Conservation (phyloP, 169 alveolate genomes). For the Cryptosporidium bovis region DNA sequence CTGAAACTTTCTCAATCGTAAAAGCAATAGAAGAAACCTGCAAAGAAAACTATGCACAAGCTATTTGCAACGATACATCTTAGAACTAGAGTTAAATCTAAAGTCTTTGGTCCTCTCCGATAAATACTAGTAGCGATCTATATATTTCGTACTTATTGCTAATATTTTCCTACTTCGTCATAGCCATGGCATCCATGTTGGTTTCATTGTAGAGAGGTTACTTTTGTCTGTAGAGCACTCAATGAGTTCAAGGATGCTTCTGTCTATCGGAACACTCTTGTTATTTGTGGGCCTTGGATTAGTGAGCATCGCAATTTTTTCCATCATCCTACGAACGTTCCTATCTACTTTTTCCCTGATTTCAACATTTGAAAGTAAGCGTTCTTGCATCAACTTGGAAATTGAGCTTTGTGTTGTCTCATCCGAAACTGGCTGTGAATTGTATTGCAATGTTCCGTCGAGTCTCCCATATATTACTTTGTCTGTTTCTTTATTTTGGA, state of each 20-base stretch:
- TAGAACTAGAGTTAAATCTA: not conserved
- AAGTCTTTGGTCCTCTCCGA: not conserved
- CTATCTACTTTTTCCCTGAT: slow-evolving; percentile 66
- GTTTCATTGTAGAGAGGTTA: slow-evolving; percentile 56
- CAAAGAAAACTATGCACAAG: slow-evolving; percentile 60
- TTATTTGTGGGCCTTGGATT: slow-evolving; percentile 59
- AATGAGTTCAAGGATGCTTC: slow-evolving; percentile 45
- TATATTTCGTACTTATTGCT: not conserved
- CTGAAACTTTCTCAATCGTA: slow-evolving; percentile 40
- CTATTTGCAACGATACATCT: slow-evolving; percentile 33
- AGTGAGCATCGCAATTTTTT: slow-evolving; percentile 48
- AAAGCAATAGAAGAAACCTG: slow-evolving; percentile 55
- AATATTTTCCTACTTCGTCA: not conserved
- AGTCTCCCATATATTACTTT: not conserved
- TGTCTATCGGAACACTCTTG: slow-evolving; percentile 14
- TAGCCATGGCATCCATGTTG: slow-evolving; percentile 75
- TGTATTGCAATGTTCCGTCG: not conserved
- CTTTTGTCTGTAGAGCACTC: slow-evolving; percentile 47
- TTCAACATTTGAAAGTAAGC: slow-evolving; percentile 54
- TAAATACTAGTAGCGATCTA: not conserved
- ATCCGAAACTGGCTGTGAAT: not conserved
- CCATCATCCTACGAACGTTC: slow-evolving; percentile 74
- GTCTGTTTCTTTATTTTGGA: not conserved
- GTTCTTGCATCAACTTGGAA: slow-evolving; percentile 55
- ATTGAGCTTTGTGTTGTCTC: not conserved